A percentile compares a stretch with the other conserved stretches of the same genome.
Conservation (phyloP, 495 filamentous ascomycete genomes). For the Aspergillus bridgeri region DNA sequence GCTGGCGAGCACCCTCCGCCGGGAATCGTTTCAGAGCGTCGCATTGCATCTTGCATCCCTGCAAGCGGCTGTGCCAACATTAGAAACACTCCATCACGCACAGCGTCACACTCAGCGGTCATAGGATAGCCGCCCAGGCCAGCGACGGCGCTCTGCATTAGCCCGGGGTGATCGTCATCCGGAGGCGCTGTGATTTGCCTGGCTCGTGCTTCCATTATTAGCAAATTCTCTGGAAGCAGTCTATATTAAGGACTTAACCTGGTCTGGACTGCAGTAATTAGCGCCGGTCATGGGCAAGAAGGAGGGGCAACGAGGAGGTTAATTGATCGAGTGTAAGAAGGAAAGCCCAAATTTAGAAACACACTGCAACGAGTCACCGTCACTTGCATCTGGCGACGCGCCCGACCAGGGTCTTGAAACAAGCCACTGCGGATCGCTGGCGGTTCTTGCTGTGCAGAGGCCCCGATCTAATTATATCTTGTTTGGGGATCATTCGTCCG, state of each 20-base stretch:
- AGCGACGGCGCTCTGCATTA: neutral
- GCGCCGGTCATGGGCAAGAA: neutral
- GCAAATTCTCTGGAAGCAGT: slow-evolving; percentile 2
- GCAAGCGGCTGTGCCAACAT: neutral
- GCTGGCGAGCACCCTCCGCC: neutral
- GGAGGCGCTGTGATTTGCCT: neutral
- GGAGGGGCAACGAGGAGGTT: neutral
- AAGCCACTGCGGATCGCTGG: neutral
- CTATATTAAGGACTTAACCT: slow-evolving; percentile 9
- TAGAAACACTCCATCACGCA: neutral
- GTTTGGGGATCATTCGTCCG: too few species aligned
- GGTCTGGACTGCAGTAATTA: neutral
- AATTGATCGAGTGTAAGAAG: neutral
- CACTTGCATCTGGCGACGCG: neutral
- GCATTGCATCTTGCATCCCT: neutral
- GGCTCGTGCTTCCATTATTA: neutral
- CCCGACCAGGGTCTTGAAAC: neutral
- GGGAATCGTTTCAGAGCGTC: neutral
- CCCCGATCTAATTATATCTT: neutral
- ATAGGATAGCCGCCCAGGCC: neutral
- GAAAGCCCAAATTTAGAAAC: neutral
- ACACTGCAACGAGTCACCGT: neutral
- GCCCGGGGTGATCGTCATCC: neutral
- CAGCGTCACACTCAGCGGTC: neutral
- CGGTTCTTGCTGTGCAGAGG: neutral